These are phyloP conservation scores for Corynascus novoguineensis DNA, from an alignment of 495 filamentous ascomycete species.

Conservation along the genomic window DNA sequence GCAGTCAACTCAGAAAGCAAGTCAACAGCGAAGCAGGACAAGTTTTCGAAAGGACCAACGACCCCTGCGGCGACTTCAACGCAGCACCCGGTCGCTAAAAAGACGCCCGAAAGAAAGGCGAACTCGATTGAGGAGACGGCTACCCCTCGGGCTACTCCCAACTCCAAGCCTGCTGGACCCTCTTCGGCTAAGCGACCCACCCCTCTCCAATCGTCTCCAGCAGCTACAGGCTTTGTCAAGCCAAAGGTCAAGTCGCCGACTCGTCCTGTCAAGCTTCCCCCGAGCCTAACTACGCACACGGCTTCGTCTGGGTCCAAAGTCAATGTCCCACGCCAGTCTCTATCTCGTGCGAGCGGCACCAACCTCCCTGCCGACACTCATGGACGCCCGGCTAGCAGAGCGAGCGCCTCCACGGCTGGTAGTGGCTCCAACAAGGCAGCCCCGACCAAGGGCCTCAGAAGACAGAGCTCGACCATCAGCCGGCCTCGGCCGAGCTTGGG, in stretches of 20 bases:
- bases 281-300: slow-evolving; percentile 58
- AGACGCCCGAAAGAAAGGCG: slow-evolving; percentile 31
- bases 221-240: slow-evolving; percentile 47
- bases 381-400: slow-evolving; percentile 43
- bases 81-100: slow-evolving; percentile 18
- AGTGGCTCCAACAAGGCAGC: slow-evolving; percentile 18
- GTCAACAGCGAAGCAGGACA: slow-evolving; percentile 33
- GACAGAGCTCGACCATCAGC: slow-evolving; percentile 38
- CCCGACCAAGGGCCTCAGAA: slow-evolving; percentile 28
- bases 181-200: slow-evolving; percentile 33
- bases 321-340: slow-evolving; percentile 33
- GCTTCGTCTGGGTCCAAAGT: slow-evolving; percentile 55
- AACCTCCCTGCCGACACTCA: slow-evolving; percentile 26
- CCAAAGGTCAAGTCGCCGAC: slow-evolving; percentile 61
- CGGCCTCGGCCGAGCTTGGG: slow-evolving; percentile 47
- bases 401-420: slow-evolving; percentile 33
- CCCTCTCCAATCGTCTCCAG: slow-evolving; percentile 30
- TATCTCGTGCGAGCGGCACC: slow-evolving; percentile 34
- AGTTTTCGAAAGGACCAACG: slow-evolving; percentile 35
- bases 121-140: slow-evolving; percentile 22
- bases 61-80: slow-evolving; percentile 25
- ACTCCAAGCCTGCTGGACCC: slow-evolving; percentile 25
- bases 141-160: slow-evolving; percentile 26
- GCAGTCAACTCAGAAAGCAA: slow-evolving; percentile 31
- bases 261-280: slow-evolving; percentile 54